Conservation (phyloP, 257 asterid genomes). For the Solanum ossicruentum region DNA sequence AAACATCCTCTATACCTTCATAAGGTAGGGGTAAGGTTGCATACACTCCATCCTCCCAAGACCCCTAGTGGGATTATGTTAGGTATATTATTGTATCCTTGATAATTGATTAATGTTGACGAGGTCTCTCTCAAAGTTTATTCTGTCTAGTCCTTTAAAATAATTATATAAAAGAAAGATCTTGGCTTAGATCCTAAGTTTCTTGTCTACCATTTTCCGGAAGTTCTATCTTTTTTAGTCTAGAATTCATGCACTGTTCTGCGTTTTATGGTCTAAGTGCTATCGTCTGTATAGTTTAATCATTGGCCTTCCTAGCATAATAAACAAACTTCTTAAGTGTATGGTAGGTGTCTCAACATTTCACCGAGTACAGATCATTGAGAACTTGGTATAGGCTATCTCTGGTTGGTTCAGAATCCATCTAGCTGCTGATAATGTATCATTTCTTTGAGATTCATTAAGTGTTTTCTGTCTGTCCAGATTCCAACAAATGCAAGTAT, state of each 20-base stretch:
- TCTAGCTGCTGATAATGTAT: not conserved
- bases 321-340: not conserved
- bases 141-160: not conserved
- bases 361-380: not conserved
- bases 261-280: not conserved
- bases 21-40: too few relatives aligned
- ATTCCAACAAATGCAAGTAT: conserved; percentile 24
- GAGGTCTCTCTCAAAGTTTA: not conserved
- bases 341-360: not conserved
- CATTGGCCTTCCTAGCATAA: not conserved
- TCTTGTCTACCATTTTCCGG: not conserved
- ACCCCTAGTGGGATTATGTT: too few relatives aligned
- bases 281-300: not conserved
- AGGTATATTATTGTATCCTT: not conserved
- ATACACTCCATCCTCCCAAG: too few relatives aligned
- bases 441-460: conserved; percentile 5
- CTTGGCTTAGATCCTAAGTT: not conserved
- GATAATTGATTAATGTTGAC: not conserved
- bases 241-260: not conserved
- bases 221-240: not conserved
- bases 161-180: not conserved
- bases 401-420: not conserved
- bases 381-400: not conserved
- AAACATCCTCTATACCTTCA: too few relatives aligned
- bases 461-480: conserved; percentile 26